Percentiles rank a stretch among this genome's conserved stretches.
Conservation (phyloP, 1,284 basidiomycete species). For the Boletus semigastroideus region DNA sequence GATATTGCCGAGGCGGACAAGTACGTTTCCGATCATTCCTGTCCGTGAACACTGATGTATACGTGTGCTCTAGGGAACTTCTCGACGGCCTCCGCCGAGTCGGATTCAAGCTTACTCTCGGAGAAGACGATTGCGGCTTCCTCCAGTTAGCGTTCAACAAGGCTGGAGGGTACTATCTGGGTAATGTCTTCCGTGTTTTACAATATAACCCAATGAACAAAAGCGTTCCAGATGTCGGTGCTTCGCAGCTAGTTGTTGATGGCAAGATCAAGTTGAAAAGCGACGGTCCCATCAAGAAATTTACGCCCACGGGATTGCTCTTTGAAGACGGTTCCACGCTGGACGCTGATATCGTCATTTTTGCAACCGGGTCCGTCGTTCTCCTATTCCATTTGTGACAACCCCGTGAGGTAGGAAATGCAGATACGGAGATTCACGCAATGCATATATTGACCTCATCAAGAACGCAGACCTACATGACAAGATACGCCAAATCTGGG, state of each 20-base stretch:
- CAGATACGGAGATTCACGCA: constrained; percentile 28
- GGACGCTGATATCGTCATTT: constrained; percentile 64
- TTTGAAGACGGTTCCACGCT: constrained; percentile 68
- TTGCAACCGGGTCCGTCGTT: constrained; percentile 49
- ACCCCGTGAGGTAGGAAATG: constrained; percentile 32
- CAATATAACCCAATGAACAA: background rate
- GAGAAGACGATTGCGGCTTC: constrained; percentile 52
- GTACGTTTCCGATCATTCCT: constrained; percentile 3
- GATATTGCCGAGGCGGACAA: constrained; percentile 24
- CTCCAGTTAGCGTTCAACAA: constrained; percentile 31
- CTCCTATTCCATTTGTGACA: constrained; percentile 7
- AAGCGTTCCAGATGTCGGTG: constrained; percentile 54
- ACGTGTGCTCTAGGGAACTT: constrained; percentile 43
- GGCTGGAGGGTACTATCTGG: constrained; percentile 46
- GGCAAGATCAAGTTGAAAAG: constrained; percentile 76
- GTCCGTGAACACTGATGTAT: constrained; percentile 36
- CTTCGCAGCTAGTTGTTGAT: constrained; percentile 62
- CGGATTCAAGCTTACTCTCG: constrained; percentile 60
- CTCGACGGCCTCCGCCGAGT: constrained; percentile 51
- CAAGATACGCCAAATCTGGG: constrained; percentile 51
- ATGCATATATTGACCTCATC: constrained; percentile 27
- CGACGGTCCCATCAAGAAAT: constrained; percentile 53
- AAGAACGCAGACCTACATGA: constrained; percentile 28
- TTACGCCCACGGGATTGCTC: constrained; percentile 54
- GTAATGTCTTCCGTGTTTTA: constrained; percentile 21